A percentile compares a stretch with the other conserved stretches of the same genome.
phyloP scores from a whole-genome alignment of 257 asterid species.

The Fraxinus pennsylvanica region DNA sequence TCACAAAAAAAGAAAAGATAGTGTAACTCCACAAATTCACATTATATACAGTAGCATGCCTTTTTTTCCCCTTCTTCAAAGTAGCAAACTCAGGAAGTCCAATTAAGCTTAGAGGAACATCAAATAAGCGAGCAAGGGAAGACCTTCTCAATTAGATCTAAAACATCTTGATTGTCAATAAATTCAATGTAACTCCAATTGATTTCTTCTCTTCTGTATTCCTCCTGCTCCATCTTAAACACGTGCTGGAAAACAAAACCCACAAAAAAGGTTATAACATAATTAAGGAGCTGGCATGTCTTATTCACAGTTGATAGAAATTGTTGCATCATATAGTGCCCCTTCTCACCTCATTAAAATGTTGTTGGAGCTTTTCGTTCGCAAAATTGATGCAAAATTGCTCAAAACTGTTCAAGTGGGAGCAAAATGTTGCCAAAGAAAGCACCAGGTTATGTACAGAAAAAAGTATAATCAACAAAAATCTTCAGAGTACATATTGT shows the following conservation, averaged over 20 bases:
- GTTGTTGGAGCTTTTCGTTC: slow-evolving; percentile 98
- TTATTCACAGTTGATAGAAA: slow-evolving; percentile 29
- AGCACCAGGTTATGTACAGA: neutral
- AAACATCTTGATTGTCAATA: slow-evolving; percentile 98
- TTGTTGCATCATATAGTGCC: slow-evolving; percentile 20
- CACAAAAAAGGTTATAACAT: slow-evolving; percentile 20
- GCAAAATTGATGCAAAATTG: slow-evolving; percentile 99
- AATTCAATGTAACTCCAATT: slow-evolving; percentile 98
- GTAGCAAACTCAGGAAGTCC: neutral
- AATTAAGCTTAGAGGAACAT: slow-evolving; percentile 1
- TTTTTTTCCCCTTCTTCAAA: neutral
- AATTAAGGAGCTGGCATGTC: slow-evolving; percentile 18
- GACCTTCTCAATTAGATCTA: slow-evolving; percentile 97
- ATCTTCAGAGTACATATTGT: slow-evolving; percentile 16
- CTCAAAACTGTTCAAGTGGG: slow-evolving; percentile 70
- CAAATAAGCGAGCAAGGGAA: slow-evolving; percentile 26
- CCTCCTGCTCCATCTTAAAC: slow-evolving; percentile 99
- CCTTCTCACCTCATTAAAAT: slow-evolving; percentile 87
- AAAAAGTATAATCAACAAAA: slow-evolving; percentile 6
- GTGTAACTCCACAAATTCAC: slow-evolving; percentile 3
- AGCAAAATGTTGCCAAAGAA: slow-evolving; percentile 19
- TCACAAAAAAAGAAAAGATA: too few species aligned
- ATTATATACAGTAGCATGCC: neutral
- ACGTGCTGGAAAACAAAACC: slow-evolving; percentile 72
- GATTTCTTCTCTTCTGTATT: slow-evolving; percentile 84